These are phyloP conservation scores for Neohortaea acidophila DNA, from an alignment of 495 filamentous ascomycete genomes.

Conservation along the genomic window DNA sequence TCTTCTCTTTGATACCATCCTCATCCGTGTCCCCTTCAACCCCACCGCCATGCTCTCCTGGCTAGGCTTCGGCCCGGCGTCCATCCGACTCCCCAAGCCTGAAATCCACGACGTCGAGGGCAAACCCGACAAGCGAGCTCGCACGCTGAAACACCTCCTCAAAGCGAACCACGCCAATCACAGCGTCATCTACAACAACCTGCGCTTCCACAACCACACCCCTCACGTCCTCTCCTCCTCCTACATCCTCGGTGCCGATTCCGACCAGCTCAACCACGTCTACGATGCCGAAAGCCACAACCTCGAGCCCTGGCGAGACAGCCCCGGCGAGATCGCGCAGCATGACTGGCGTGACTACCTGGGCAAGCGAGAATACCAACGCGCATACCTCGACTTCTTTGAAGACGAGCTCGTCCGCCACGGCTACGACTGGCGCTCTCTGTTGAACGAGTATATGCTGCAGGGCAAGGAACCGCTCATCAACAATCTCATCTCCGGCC, in stretches of 20 bases:
- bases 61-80: slow-evolving; percentile 13
- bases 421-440: slow-evolving; percentile 69
- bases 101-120: slow-evolving; percentile 65
- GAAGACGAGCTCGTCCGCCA: slow-evolving; percentile 67
- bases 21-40: too few relatives aligned
- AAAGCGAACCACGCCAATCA: slow-evolving; percentile 84
- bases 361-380: slow-evolving; percentile 60
- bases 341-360: slow-evolving; percentile 79
- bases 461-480: slow-evolving; percentile 61
- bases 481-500: slow-evolving; percentile 59
- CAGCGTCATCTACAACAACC: slow-evolving; percentile 62
- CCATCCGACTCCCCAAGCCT: slow-evolving; percentile 53
- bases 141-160: slow-evolving; percentile 78
- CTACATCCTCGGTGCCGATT: slow-evolving; percentile 64
- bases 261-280: slow-evolving; percentile 53
- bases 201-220: slow-evolving; percentile 74
- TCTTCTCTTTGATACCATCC: too few relatives aligned
- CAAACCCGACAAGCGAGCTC: slow-evolving; percentile 55
- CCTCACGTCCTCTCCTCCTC: slow-evolving; percentile 70
- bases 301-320: slow-evolving; percentile 70
- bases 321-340: slow-evolving; percentile 63
- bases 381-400: slow-evolving; percentile 83
- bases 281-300: slow-evolving; percentile 60
- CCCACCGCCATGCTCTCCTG: too few relatives aligned
- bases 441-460: slow-evolving; percentile 62